Percentiles rank a stretch among this genome's conserved stretches.
Conservation (phyloP, 495 filamentous ascomycete species). For the Parmelia sp. region DNA sequence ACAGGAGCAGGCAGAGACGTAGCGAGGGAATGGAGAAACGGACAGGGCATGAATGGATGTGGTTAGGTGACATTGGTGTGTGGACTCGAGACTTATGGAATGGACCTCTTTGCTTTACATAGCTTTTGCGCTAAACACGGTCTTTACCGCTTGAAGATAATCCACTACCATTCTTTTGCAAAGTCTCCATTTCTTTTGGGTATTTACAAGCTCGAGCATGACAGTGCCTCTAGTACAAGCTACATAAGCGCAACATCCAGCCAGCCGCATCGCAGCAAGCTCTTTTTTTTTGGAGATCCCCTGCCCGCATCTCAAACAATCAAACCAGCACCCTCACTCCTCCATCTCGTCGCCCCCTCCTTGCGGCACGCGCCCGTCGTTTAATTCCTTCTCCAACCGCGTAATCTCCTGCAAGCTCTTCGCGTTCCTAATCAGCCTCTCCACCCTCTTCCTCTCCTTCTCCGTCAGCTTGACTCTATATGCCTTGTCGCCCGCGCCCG, state of each 20-base stretch:
- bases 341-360: constrained; percentile 53
- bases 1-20: constrained; percentile 4
- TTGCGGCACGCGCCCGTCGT: constrained; percentile 75
- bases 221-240: neutral
- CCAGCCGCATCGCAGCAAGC: neutral
- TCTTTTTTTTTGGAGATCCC: too few relatives aligned
- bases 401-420: constrained; percentile 82
- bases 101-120: neutral
- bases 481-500: constrained; percentile 50
- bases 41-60: neutral
- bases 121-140: neutral
- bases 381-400: constrained; percentile 73
- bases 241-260: neutral
- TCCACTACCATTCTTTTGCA: neutral
- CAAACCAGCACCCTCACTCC: constrained; percentile 8
- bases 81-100: neutral
- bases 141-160: neutral
- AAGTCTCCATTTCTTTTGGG: neutral
- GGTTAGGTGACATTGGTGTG: neutral
- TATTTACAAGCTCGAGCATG: constrained; percentile 4
- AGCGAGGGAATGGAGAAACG: neutral
- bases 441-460: constrained; percentile 61
- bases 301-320: neutral
- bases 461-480: constrained; percentile 64
- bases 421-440: constrained; percentile 72